Conservation (phyloP, 2,329 filamentous ascomycete genomes). For the Stachybotrys elegans region DNA sequence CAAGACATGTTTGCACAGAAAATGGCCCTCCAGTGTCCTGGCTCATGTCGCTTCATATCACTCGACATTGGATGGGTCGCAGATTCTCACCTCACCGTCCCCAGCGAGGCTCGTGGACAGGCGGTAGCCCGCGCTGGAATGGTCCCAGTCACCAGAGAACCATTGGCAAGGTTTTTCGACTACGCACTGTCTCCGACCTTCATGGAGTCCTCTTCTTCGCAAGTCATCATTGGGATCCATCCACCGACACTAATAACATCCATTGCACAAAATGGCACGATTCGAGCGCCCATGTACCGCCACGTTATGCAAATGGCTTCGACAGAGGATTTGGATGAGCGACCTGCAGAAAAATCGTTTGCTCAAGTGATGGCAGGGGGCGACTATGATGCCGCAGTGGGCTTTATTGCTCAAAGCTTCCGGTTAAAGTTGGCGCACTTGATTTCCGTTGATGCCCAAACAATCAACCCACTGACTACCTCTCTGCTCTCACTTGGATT, state of each 20-base stretch:
- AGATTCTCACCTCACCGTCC: constrained; percentile 13
- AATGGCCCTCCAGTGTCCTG: constrained; percentile 23
- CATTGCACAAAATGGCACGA: neutral
- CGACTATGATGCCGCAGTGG: constrained; percentile 7
- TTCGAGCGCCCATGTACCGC: neutral
- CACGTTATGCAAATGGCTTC: neutral
- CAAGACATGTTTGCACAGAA: constrained; percentile 27
- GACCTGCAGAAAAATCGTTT: constrained; percentile 15
- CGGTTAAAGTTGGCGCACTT: constrained; percentile 13
- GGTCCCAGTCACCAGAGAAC: constrained; percentile 11
- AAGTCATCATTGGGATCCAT: neutral
- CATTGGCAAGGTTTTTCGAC: neutral
- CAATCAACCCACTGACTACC: constrained; percentile 6
- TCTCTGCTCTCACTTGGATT: constrained; percentile 12
- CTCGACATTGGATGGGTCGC: constrained; percentile 30
- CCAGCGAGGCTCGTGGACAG: constrained; percentile 11
- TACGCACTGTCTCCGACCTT: neutral
- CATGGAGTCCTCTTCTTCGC: neutral
- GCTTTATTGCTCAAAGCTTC: constrained; percentile 12
- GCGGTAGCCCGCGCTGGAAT: constrained; percentile 12
- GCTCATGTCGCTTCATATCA: constrained; percentile 21
- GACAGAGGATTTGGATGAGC: constrained; percentile 7
- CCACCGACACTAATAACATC: neutral
- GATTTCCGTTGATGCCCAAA: constrained; percentile 8
- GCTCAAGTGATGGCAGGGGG: constrained; percentile 8